Evolutionary conservation across 2,329 filamentous ascomycete genomes (phyloP).

Genomic region (Fusarium tanahbumbuense): DNA sequence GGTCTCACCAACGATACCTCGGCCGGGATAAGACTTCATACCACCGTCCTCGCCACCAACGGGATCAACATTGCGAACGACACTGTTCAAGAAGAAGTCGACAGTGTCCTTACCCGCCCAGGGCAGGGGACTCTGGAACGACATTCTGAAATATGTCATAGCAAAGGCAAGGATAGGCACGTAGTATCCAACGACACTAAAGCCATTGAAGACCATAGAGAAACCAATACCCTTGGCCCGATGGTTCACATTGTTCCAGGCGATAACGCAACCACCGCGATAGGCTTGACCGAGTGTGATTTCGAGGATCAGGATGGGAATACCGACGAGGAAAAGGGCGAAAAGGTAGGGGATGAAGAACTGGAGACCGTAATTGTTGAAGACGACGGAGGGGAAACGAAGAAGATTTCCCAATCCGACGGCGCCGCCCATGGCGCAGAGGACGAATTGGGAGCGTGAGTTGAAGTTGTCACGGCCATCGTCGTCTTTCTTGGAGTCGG

Average conservation of each 20-base stretch:
- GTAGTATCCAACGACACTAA: slow-evolving; percentile 65
- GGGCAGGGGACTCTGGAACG: slow-evolving; percentile 63
- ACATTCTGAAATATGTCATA: slow-evolving; percentile 66
- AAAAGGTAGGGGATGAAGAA: slow-evolving; percentile 68
- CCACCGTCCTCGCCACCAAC: background rate
- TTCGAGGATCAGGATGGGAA: slow-evolving; percentile 64
- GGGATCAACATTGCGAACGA: slow-evolving; percentile 49
- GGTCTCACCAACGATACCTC: slow-evolving; percentile 61
- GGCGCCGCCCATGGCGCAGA: slow-evolving; percentile 58
- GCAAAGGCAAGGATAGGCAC: slow-evolving; percentile 66
- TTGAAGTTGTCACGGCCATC: slow-evolving; percentile 47
- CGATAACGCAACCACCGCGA: slow-evolving; percentile 62
- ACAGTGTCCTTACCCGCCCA: slow-evolving; percentile 53
- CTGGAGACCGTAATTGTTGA: slow-evolving; percentile 67
- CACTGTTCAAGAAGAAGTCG: slow-evolving; percentile 38
- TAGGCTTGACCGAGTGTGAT: slow-evolving; percentile 75
- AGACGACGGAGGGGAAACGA: slow-evolving; percentile 65
- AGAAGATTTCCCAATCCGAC: slow-evolving; percentile 67
- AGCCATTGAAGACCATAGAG: slow-evolving; percentile 61
- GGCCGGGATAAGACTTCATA: slow-evolving; percentile 52
- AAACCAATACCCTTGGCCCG: slow-evolving; percentile 64
- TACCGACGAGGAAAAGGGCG: slow-evolving; percentile 57
- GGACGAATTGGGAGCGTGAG: slow-evolving; percentile 45
- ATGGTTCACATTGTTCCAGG: slow-evolving; percentile 61
- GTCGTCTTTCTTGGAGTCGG: slow-evolving; percentile 41